These are phyloP conservation scores for Fusarium sp. DNA, from an alignment of 2,329 filamentous ascomycete species.

Conservation along the genomic window DNA sequence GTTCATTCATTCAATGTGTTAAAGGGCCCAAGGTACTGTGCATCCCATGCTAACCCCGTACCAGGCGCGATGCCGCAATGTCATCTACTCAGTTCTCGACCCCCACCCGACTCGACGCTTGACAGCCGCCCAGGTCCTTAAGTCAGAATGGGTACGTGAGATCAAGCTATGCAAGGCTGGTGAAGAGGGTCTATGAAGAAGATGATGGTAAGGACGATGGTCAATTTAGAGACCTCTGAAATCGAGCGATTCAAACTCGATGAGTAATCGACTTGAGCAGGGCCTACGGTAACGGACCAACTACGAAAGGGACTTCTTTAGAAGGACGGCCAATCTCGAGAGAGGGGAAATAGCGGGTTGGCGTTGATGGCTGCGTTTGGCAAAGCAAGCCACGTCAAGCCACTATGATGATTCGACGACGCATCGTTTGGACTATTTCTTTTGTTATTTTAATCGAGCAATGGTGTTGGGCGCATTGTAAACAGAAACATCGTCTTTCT, in stretches of 20 bases:
- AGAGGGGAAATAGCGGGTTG: conserved; percentile 27
- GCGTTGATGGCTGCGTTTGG: conserved; percentile 6
- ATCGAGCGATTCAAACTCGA: neutral
- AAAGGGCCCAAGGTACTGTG: neutral
- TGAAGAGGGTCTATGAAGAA: conserved; percentile 83
- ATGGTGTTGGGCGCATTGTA: conserved; percentile 47
- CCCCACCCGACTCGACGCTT: conserved; percentile 92
- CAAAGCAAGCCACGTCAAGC: conserved; percentile 29
- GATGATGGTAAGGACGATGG: neutral
- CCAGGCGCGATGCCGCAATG: conserved; percentile 95
- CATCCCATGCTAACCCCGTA: conserved; percentile 18
- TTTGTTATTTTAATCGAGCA: conserved; percentile 46
- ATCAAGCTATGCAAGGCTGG: conserved; percentile 97
- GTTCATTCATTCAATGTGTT: conserved; percentile 47
- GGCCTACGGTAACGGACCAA: neutral
- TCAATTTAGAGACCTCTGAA: neutral
- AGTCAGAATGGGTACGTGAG: conserved; percentile 98
- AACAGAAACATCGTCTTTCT: conserved; percentile 29
- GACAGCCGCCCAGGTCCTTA: conserved; percentile 94
- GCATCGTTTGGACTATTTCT: conserved; percentile 36
- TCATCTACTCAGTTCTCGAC: conserved; percentile 98
- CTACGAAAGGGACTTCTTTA: conserved; percentile 1
- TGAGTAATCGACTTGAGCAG: conserved; percentile 3
- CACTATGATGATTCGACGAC: conserved; percentile 40
- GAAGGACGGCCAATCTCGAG: conserved; percentile 9